These are phyloP conservation scores for Naganishia antarctica DNA, from an alignment of 768 basidiomycete genomes.

Conservation along the genomic window DNA sequence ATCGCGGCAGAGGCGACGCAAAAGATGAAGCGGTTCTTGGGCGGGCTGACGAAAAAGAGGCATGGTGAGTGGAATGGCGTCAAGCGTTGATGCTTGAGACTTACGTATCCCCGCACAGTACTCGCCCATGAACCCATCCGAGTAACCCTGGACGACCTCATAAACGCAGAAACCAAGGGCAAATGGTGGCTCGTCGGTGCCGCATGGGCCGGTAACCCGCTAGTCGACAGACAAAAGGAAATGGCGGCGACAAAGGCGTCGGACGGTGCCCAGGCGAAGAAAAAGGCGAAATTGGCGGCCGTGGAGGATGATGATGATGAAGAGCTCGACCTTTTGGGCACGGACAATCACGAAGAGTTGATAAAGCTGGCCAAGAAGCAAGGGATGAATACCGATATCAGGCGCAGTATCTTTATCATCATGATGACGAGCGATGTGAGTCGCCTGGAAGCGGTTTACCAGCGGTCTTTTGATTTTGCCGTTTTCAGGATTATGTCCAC, in stretches of 20 bases:
- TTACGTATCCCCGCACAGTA: too few relatives aligned
- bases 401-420: conserved; percentile 83
- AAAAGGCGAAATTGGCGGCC: conserved; percentile 45
- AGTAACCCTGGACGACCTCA: conserved; percentile 77
- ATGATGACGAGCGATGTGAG: conserved; percentile 91
- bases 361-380: conserved; percentile 81
- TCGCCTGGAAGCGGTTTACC: conserved; percentile 25
- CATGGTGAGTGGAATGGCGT: conserved; percentile 54
- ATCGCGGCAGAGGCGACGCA: conserved; percentile 74
- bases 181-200: conserved; percentile 99
- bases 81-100: too few relatives aligned
- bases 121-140: conserved; percentile 78
- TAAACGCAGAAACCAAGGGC: conserved; percentile 73
- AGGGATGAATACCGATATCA: conserved; percentile 97
- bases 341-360: conserved; percentile 51
- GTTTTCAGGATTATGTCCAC: conserved; percentile 83
- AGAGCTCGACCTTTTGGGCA: conserved; percentile 29
- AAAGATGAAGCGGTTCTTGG: conserved; percentile 81
- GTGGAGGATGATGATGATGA: conserved; percentile 25
- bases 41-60: conserved; percentile 66
- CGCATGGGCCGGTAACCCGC: conserved; percentile 88
- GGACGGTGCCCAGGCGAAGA: conserved; percentile 35
- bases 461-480: not conserved
- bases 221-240: conserved; percentile 57
- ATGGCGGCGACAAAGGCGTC: conserved; percentile 34